Percentiles rank a stretch among this genome's conserved stretches.
Evolutionary conservation across 306 rosid genomes (phyloP).

Genomic region (Gleditsia sinensis): DNA sequence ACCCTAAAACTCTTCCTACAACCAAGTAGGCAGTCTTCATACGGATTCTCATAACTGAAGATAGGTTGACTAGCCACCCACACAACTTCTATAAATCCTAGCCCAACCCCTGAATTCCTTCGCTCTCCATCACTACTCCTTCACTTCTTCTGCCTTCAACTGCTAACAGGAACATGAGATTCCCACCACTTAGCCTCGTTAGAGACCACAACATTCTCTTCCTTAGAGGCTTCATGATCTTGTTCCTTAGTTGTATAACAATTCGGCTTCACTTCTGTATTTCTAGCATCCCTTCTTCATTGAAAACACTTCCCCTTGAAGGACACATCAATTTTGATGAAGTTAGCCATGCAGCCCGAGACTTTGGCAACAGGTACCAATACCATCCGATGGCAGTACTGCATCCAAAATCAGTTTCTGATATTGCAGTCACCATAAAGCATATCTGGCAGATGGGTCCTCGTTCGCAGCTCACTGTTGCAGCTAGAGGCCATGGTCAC

Average conservation of each 20-base stretch:
- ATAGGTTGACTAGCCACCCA: constrained; percentile 68
- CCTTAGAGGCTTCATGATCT: constrained; percentile 55
- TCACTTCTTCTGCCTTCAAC: constrained; percentile 52
- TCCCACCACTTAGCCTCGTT: constrained; percentile 42
- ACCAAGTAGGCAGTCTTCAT: constrained; percentile 64
- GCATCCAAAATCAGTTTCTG: constrained; percentile 77
- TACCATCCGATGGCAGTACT: constrained; percentile 69
- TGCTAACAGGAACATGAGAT: constrained; percentile 44
- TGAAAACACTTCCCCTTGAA: constrained; percentile 59
- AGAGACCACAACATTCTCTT: constrained; percentile 48
- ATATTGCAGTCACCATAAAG: constrained; percentile 63
- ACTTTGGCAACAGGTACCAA: constrained; percentile 84
- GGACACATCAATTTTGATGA: constrained; percentile 74
- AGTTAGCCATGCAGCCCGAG: constrained; percentile 64
- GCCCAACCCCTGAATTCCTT: constrained; percentile 45
- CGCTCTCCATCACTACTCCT: constrained; percentile 46
- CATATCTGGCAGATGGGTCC: constrained; percentile 86
- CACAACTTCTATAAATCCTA: constrained; percentile 59
- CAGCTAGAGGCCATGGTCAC: constrained; percentile 98
- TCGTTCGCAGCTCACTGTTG: constrained; percentile 74
- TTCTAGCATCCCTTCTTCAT: constrained; percentile 51
- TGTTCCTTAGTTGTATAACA: constrained; percentile 56
- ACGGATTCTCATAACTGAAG: constrained; percentile 67
- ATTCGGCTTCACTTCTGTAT: constrained; percentile 52
- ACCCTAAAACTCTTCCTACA: constrained; percentile 56